Conservation (phyloP, 2,329 filamentous ascomycete genomes). For the Ambrosiella beaveri region DNA sequence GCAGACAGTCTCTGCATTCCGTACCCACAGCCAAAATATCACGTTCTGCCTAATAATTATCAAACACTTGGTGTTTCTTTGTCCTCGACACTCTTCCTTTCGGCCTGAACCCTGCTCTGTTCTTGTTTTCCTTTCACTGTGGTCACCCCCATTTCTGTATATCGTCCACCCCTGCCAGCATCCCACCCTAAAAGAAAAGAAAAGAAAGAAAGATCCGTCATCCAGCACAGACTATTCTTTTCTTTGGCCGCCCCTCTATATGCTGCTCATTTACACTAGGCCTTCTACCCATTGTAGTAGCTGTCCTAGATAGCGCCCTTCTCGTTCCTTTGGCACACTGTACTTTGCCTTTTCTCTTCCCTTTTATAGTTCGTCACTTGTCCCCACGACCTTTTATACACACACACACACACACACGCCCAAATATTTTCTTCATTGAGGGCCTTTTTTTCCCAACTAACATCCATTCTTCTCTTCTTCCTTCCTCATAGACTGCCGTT, state of each 20-base stretch:
- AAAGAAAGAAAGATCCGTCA: too few relatives aligned
- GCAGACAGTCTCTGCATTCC: too few relatives aligned
- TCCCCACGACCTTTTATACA: neutral
- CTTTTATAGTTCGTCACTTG: neutral
- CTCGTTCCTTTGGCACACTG: neutral
- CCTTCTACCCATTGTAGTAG: neutral
- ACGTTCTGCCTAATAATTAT: too few relatives aligned
- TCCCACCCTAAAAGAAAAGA: too few relatives aligned
- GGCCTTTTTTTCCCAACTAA: neutral
- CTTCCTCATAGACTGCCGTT: conserved; percentile 15
- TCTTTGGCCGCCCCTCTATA: neutral
- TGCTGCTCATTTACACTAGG: neutral
- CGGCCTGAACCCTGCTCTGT: too few relatives aligned
- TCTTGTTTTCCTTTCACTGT: too few relatives aligned
- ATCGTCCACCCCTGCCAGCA: too few relatives aligned
- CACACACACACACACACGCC: neutral
- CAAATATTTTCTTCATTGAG: neutral
- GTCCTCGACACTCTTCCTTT: too few relatives aligned
- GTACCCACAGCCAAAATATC: too few relatives aligned
- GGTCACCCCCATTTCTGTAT: too few relatives aligned
- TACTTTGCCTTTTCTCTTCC: neutral
- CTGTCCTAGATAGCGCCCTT: neutral
- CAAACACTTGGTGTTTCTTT: too few relatives aligned
- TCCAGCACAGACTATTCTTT: too few relatives aligned
- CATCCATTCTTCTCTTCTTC: neutral